These are phyloP conservation scores for Endothia cerciana DNA, from an alignment of 2,329 filamentous ascomycete genomes.

Conservation along the genomic window DNA sequence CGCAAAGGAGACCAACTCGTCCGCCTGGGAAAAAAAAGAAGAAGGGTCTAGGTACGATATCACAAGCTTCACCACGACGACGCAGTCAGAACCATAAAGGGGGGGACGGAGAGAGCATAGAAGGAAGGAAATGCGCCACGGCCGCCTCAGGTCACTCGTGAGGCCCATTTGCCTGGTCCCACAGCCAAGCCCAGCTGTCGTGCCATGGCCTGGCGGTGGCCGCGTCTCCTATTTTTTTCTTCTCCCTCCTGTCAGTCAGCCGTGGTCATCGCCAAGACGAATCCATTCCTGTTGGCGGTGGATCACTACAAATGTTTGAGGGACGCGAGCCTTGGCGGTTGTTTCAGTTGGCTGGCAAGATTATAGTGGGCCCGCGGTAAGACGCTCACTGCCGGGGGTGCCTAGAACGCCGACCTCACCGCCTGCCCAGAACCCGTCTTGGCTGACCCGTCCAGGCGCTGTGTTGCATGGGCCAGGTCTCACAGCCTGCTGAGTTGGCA, in stretches of 20 bases:
- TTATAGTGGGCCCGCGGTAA: not conserved
- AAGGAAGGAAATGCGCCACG: not conserved
- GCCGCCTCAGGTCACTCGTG: not conserved
- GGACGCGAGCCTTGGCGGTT: constrained; percentile 26
- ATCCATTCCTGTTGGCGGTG: constrained; percentile 4
- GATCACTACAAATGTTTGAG: constrained; percentile 4
- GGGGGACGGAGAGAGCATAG: not conserved
- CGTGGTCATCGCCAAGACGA: constrained; percentile 27
- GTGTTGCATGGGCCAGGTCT: not conserved
- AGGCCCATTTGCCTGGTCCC: not conserved
- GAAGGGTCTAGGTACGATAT: not conserved
- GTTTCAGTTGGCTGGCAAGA: constrained; percentile 28
- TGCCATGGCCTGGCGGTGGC: constrained; percentile 6
- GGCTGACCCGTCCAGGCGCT: not conserved
- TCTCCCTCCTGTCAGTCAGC: constrained; percentile 3
- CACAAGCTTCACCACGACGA: not conserved
- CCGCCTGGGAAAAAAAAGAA: constrained; percentile 2
- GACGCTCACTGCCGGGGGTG: not conserved
- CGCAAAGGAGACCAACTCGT: constrained; percentile 8
- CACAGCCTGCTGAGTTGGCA: not conserved
- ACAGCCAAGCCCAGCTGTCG: constrained; percentile 4
- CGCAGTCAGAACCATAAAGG: not conserved
- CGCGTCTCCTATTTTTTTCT: constrained; percentile 19
- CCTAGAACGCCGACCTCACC: not conserved
- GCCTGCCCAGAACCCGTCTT: not conserved